These are phyloP conservation scores for Boletellus sp. DNA, from an alignment of 1,284 basidiomycete species.

Conservation along the genomic window DNA sequence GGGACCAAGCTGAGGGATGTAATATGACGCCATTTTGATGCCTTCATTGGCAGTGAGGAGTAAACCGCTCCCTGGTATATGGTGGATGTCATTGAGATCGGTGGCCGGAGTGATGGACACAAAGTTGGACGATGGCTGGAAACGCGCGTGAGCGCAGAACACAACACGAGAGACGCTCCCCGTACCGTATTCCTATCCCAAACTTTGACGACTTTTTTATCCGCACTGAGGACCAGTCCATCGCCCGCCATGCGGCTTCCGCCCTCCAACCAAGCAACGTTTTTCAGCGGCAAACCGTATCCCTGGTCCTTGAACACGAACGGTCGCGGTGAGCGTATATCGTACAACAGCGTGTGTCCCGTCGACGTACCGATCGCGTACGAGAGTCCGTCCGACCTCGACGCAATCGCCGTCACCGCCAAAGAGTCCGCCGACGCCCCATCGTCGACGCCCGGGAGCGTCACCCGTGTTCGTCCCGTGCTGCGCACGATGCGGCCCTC, in stretches of 20 bases:
- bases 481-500: conserved; percentile 52
- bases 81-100: conserved; percentile 86
- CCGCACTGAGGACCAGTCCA: conserved; percentile 83
- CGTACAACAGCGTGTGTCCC: conserved; percentile 93
- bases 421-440: conserved; percentile 38
- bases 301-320: conserved; percentile 96
- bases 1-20: conserved; percentile 93
- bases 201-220: conserved; percentile 93
- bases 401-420: conserved; percentile 82
- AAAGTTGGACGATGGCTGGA: conserved; percentile 82
- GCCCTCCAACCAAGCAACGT: conserved; percentile 87
- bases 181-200: conserved; percentile 85
- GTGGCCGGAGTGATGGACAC: conserved; percentile 88
- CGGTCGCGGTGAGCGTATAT: conserved; percentile 81
- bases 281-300: conserved; percentile 89
- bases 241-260: conserved; percentile 81
- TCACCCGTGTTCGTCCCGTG: conserved; percentile 31
- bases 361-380: conserved; percentile 93
- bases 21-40: conserved; percentile 88
- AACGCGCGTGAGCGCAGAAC: conserved; percentile 6
- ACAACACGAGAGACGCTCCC: not conserved
- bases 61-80: conserved; percentile 81
- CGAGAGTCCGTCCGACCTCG: conserved; percentile 84
- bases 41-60: conserved; percentile 90
- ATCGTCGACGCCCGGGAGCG: conserved; percentile 45